Percentiles rank a stretch among this genome's conserved stretches.
Evolutionary conservation across 306 rosid genomes (phyloP).

Genomic region (Gastrolobium bilobum): DNA sequence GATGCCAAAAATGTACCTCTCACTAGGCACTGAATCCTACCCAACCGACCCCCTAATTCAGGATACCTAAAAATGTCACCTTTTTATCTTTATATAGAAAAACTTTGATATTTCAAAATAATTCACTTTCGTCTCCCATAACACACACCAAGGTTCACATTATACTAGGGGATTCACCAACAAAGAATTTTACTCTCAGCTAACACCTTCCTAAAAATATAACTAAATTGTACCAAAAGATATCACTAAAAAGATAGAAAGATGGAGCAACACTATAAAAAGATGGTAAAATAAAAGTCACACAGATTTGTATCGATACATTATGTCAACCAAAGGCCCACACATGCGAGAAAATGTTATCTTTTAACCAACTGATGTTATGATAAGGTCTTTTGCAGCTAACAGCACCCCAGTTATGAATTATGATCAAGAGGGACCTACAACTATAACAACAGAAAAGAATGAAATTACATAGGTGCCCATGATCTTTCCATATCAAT

Average conservation of each 20-base stretch:
- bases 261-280: constrained; percentile 19
- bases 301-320: constrained; percentile 27
- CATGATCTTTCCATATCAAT: constrained; percentile 34
- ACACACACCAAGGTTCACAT: too few species aligned
- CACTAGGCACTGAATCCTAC: constrained; percentile 4
- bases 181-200: background rate
- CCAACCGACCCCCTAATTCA: background rate
- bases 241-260: constrained; percentile 20
- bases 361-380: constrained; percentile 49
- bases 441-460: constrained; percentile 44
- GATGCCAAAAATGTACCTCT: constrained; percentile 29
- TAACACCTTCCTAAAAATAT: constrained; percentile 21
- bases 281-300: constrained; percentile 31
- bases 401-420: constrained; percentile 36
- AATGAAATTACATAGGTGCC: constrained; percentile 51
- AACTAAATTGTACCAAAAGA: constrained; percentile 5
- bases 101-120: background rate
- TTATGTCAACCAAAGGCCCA: constrained; percentile 41
- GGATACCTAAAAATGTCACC: background rate
- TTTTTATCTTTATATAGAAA: background rate
- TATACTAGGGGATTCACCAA: background rate
- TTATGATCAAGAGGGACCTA: constrained; percentile 58
- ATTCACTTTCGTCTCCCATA: too few species aligned
- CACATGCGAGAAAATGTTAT: constrained; percentile 38
- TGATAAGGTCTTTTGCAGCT: constrained; percentile 48